These are phyloP conservation scores for Ambrosia trifida DNA, from an alignment of 129 eudicot species.

Conservation along the genomic window DNA sequence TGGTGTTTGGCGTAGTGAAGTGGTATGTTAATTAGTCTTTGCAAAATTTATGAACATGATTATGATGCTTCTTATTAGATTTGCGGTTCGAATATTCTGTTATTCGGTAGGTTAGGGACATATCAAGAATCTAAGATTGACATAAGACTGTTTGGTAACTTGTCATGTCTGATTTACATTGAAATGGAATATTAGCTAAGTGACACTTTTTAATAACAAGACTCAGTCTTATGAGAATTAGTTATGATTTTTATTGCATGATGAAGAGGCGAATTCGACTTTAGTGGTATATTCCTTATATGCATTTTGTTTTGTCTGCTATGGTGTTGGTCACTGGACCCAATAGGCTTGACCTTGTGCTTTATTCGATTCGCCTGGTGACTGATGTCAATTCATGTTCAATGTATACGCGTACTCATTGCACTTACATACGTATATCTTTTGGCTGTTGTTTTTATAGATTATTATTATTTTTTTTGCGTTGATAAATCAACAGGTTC, in stretches of 20 bases:
- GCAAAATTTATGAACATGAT: conserved; percentile 6
- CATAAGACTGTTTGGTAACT: background rate
- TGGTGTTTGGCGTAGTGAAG: no score
- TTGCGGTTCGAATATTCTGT: conserved; percentile 1
- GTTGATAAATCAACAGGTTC: conserved; percentile 57
- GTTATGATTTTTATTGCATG: conserved; percentile 9
- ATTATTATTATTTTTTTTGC: background rate
- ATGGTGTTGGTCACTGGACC: conserved; percentile 1
- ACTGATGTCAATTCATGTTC: conserved; percentile 21
- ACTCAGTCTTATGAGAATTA: background rate
- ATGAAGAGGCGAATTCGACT: conserved; percentile 11
- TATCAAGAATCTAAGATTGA: conserved; percentile 23
- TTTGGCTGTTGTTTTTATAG: background rate
- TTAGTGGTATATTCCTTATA: conserved; percentile 18
- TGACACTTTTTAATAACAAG: background rate
- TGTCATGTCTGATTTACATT: conserved; percentile 12
- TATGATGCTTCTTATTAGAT: conserved; percentile 11
- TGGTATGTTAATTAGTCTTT: conserved; percentile 51
- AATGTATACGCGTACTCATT: background rate
- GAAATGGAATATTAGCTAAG: background rate
- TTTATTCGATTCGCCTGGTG: conserved; percentile 10
- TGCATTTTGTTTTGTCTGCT: conserved; percentile 21
- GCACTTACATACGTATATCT: background rate
- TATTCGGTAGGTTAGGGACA: background rate
- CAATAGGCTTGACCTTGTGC: conserved; percentile 18